A percentile compares a stretch with the other conserved stretches of the same genome.
Conservation (phyloP, 2,329 filamentous ascomycete species). For the Rutstroemia sp. region DNA sequence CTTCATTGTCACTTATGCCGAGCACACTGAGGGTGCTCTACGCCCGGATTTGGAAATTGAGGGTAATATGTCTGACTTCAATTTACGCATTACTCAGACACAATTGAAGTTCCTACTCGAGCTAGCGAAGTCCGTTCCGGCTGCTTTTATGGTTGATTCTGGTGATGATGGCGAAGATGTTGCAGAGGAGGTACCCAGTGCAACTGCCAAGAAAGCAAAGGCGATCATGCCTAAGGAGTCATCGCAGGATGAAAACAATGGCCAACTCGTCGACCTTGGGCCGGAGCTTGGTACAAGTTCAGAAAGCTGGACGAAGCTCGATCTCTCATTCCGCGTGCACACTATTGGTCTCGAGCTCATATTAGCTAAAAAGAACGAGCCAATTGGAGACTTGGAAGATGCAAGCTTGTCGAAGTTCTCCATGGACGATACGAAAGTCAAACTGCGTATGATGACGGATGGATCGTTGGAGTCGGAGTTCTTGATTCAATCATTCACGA, state of each 20-base stretch:
- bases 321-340: conserved; percentile 82
- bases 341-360: conserved; percentile 86
- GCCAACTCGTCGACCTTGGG: conserved; percentile 45
- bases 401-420: conserved; percentile 91
- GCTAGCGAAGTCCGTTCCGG: conserved; percentile 79
- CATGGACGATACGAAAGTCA: conserved; percentile 84
- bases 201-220: conserved; percentile 24
- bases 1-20: conserved; percentile 86
- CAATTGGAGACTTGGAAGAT: conserved; percentile 68
- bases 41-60: conserved; percentile 88
- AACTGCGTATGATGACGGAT: conserved; percentile 88
- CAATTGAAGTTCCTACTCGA: conserved; percentile 87
- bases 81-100: conserved; percentile 79
- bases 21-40: conserved; percentile 69
- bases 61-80: conserved; percentile 87
- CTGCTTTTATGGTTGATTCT: conserved; percentile 70
- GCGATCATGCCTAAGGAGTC: conserved; percentile 11
- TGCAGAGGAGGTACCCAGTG: conserved; percentile 62
- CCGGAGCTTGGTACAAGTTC: conserved; percentile 64
- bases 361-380: conserved; percentile 64
- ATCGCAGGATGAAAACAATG: conserved; percentile 26
- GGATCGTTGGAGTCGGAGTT: conserved; percentile 88
- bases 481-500: conserved; percentile 88
- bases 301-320: conserved; percentile 84
- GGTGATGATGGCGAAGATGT: conserved; percentile 68